Conservation (phyloP, 371 early-diverging fungal genomes). For the Blastocladiella emersonii region DNA sequence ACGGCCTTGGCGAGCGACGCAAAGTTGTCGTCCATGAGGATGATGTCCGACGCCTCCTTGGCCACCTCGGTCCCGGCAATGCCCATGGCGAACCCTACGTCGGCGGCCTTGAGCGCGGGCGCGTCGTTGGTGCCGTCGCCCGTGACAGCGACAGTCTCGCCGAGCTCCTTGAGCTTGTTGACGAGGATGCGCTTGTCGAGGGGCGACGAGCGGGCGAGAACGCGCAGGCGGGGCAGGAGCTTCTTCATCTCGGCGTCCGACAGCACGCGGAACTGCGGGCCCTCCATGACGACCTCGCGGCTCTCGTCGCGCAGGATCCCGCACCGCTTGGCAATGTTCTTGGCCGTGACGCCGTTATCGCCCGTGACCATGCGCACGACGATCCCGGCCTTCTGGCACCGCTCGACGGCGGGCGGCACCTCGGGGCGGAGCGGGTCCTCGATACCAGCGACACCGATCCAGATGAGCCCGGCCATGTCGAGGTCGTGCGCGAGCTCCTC, state of each 20-base stretch:
- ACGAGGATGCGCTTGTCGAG: slow-evolving; percentile 88
- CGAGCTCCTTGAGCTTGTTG: slow-evolving; percentile 60
- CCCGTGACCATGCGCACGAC: slow-evolving; percentile 94
- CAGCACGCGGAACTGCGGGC: slow-evolving; percentile 69
- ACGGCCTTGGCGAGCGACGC: slow-evolving; percentile 72
- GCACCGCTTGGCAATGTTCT: slow-evolving; percentile 72
- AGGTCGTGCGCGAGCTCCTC: slow-evolving; percentile 18
- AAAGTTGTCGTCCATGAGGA: slow-evolving; percentile 91
- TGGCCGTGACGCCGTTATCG: slow-evolving; percentile 82
- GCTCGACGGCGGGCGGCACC: slow-evolving; percentile 65
- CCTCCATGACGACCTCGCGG: slow-evolving; percentile 56
- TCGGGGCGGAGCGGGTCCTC: slow-evolving; percentile 83
- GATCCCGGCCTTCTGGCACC: slow-evolving; percentile 79
- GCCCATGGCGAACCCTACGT: slow-evolving; percentile 97
- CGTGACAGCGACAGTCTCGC: slow-evolving; percentile 89
- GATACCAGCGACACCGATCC: slow-evolving; percentile 78
- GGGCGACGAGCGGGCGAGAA: slow-evolving; percentile 85
- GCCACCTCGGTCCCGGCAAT: slow-evolving; percentile 94
- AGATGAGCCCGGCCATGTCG: slow-evolving; percentile 23
- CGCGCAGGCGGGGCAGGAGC: slow-evolving; percentile 70
- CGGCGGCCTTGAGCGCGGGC: slow-evolving; percentile 86
- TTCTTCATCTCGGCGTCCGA: slow-evolving; percentile 59
- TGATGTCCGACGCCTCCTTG: slow-evolving; percentile 86
- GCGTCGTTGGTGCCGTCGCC: slow-evolving; percentile 98
- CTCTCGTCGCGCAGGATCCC: slow-evolving; percentile 63